phyloP scores from a whole-genome alignment of 2,329 filamentous ascomycete genomes.

The Neospermospora avenae region DNA sequence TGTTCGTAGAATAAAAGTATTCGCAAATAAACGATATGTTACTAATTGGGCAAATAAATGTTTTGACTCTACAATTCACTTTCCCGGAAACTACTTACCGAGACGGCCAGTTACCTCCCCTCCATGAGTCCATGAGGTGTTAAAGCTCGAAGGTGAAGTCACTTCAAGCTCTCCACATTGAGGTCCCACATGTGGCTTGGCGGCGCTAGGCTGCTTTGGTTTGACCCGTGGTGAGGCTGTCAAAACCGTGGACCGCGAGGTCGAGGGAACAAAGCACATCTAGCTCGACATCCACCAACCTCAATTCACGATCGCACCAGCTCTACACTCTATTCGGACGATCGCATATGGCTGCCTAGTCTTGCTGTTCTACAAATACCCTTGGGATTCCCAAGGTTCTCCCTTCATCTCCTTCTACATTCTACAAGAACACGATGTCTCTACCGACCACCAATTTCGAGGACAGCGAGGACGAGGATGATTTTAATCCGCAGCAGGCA shows the following conservation, averaged over 20 bases:
- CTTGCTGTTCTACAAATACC: conserved; percentile 14
- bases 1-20: no score
- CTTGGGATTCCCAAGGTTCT: background rate
- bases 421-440: conserved; percentile 25
- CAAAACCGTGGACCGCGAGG: background rate
- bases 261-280: background rate
- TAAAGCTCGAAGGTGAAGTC: no score
- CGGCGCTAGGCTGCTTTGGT: background rate
- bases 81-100: no score
- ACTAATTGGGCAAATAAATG: no score
- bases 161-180: background rate
- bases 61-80: no score
- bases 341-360: conserved; percentile 11
- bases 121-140: no score
- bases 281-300: background rate
- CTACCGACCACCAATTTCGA: conserved; percentile 36
- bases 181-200: background rate
- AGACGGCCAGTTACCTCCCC: no score
- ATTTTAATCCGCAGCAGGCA: conserved; percentile 80
- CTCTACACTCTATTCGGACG: background rate
- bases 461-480: conserved; percentile 74
- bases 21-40: no score
- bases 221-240: background rate
- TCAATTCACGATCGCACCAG: background rate
- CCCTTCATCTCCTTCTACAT: conserved; percentile 1